These are phyloP conservation scores for Cryptococcus floricola DNA, from an alignment of 1,284 basidiomycete species.

Conservation along the genomic window DNA sequence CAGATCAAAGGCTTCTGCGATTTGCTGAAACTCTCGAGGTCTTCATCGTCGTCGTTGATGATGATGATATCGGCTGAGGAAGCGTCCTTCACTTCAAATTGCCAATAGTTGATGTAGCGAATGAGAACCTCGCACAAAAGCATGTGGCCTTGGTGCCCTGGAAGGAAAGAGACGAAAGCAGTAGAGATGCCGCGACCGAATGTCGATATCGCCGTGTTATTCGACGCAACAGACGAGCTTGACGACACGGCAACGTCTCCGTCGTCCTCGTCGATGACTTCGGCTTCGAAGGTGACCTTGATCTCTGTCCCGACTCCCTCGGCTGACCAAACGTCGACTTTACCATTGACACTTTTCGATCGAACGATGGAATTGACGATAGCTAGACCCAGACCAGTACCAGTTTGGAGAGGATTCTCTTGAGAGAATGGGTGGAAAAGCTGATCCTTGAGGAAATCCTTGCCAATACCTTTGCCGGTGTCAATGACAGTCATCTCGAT, in stretches of 20 bases:
- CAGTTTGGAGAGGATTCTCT: conserved; percentile 63
- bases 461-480: conserved; percentile 88
- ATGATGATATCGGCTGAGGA: conserved; percentile 70
- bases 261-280: conserved; percentile 51
- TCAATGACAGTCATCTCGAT: conserved; percentile 84
- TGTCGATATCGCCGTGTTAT: conserved; percentile 4
- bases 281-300: conserved; percentile 77
- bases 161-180: conserved; percentile 70
- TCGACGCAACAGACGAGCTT: conserved; percentile 12
- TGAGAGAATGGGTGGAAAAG: conserved; percentile 97
- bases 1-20: conserved; percentile 44
- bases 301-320: conserved; percentile 92
- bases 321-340: conserved; percentile 56
- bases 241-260: conserved; percentile 17
- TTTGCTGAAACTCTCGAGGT: conserved; percentile 57
- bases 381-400: conserved; percentile 92
- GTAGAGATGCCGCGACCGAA: conserved; percentile 56
- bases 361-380: conserved; percentile 85
- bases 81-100: conserved; percentile 57
- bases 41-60: conserved; percentile 71
- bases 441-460: conserved; percentile 86
- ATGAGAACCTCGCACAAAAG: conserved; percentile 63
- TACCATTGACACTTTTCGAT: conserved; percentile 80
- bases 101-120: conserved; percentile 75
- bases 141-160: conserved; percentile 62